Conservation (phyloP, 2,329 filamentous ascomycete genomes). For the Penicillium rolfsii region DNA sequence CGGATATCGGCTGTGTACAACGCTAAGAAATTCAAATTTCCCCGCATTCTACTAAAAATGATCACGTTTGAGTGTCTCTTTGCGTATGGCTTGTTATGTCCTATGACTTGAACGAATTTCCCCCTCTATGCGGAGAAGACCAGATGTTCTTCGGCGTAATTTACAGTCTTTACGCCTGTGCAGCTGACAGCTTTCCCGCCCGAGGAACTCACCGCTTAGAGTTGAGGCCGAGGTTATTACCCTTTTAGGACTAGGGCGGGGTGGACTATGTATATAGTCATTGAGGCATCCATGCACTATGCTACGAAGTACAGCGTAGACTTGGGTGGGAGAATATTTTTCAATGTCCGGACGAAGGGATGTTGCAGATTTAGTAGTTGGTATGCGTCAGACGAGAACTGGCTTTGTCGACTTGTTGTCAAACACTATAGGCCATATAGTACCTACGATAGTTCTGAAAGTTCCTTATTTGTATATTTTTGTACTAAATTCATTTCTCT, state of each 20-base stretch:
- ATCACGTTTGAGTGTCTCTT: not conserved
- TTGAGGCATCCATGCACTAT: not conserved
- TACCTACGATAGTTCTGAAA: not conserved
- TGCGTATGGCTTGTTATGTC: not conserved
- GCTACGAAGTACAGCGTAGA: conserved; percentile 8
- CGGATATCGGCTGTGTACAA: not conserved
- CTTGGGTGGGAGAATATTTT: not conserved
- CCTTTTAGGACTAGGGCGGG: conserved; percentile 15
- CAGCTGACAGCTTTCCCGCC: not conserved
- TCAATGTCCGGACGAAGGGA: not conserved
- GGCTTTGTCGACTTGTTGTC: not conserved
- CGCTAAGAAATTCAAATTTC: not conserved
- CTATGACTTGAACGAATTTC: not conserved
- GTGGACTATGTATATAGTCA: not conserved
- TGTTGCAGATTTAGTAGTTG: not conserved
- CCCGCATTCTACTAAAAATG: not conserved
- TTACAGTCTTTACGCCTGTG: conserved; percentile 4
- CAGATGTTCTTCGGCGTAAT: not conserved
- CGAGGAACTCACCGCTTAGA: conserved; percentile 15
- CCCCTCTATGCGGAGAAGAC: not conserved
- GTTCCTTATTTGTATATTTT: too few species aligned
- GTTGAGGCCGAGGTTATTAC: conserved; percentile 20
- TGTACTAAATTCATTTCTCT: too few species aligned
- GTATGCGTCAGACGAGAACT: not conserved
- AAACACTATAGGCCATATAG: not conserved